These are phyloP conservation scores for Gremmenia infestans DNA, from an alignment of 2,329 filamentous ascomycete genomes.

Conservation along the genomic window DNA sequence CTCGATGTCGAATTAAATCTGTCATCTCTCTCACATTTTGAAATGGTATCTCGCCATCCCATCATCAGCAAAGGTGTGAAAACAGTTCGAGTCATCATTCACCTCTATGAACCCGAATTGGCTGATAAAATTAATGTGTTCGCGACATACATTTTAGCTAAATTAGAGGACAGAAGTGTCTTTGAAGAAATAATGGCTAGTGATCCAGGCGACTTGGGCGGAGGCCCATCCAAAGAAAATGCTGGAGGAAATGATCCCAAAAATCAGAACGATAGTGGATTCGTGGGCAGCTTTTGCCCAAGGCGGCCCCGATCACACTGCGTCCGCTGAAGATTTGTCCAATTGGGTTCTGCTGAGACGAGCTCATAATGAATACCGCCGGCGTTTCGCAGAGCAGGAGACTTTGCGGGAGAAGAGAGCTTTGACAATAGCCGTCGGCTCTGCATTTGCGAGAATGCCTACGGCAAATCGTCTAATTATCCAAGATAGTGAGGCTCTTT, in stretches of 20 bases:
- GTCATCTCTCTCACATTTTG: background rate
- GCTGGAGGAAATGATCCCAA: background rate
- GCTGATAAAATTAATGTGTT: background rate
- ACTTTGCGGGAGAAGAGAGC: too few species aligned
- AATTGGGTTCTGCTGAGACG: too few species aligned
- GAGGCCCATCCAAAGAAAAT: background rate
- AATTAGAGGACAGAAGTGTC: background rate
- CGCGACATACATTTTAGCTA: background rate
- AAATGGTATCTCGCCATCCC: background rate
- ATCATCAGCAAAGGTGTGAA: background rate
- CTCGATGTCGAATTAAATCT: background rate
- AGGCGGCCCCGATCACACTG: background rate
- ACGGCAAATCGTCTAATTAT: too few species aligned
- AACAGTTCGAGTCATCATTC: background rate
- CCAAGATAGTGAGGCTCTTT: too few species aligned
- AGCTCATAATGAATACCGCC: too few species aligned
- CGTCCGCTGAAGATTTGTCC: too few species aligned
- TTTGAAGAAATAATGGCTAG: too few species aligned
- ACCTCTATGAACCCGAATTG: background rate
- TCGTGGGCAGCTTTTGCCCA: background rate
- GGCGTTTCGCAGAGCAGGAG: too few species aligned
- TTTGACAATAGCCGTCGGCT: too few species aligned
- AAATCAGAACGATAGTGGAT: background rate
- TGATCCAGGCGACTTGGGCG: background rate
- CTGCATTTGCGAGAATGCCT: too few species aligned